Evolutionary conservation across 1,139 yeast species (phyloP), one percentile per base, ranked within the genome.

Genomic region (Meyerozyma carpophila): DNA sequence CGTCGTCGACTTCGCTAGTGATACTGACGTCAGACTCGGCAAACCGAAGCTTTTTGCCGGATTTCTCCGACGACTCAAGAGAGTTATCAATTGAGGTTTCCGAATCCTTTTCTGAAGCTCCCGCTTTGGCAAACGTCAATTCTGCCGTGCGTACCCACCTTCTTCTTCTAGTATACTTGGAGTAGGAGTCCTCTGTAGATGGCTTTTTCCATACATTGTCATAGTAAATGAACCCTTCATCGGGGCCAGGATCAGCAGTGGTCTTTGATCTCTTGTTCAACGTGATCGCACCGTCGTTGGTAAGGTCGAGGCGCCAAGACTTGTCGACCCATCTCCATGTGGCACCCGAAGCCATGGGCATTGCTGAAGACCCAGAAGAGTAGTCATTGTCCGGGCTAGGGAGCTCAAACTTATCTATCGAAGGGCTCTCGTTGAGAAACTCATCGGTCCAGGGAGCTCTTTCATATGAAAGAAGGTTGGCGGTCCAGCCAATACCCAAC

Each of bases 401-500:
- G 44, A 93, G 70, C 58, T 81, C 79, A 63, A 91, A 93, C 21
- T 75, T 65, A 6, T 84, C 93, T 21, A 91, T 84, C 5, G 91
- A 73, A 4, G 85, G 81, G 1, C 91, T 79, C 58, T 90, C 96
- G 61, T 91, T 91, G 48, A 90, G 71, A 57, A 90, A 90, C 62
- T 91, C 97, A 62, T 93, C 98, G 0, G 98, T 91, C 97, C 97
- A 93, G 2, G 97, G 85, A 0, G 96, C 82, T 57, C 98, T 77
- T 63, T 93, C 98, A 61, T 93, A 93, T 31, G 95, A 84, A 49
- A 93, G 72, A 59, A 93, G 73, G 58, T 90, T 90, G 8, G 94
- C 74, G 0, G 98, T 91, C 98, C 98, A 93, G 10, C 98, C 98
- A 55, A 93, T 88, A 9, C 98, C 98, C 39, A 93, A 73, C 98